These are phyloP conservation scores for Salvia splendens DNA, from an alignment of 257 asterid species.

Conservation along the genomic window DNA sequence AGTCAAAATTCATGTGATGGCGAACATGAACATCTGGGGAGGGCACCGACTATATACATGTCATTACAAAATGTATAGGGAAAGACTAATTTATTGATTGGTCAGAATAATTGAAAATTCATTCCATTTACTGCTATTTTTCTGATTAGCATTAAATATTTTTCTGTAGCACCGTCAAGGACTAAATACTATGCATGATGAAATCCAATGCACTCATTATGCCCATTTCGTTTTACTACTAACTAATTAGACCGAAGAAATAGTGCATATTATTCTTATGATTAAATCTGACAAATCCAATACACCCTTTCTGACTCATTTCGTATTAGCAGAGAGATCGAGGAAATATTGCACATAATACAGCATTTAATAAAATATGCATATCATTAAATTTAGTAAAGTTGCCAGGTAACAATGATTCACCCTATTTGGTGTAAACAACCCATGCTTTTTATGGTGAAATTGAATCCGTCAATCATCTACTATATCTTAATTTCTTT, in stretches of 20 bases:
- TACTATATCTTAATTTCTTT: not conserved
- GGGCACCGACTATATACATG: constrained; percentile 5
- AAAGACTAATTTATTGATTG: constrained; percentile 13
- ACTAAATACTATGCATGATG: constrained; percentile 2
- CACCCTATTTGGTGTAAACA: no score
- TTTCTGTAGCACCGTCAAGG: constrained; percentile 39
- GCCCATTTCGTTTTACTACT: not conserved
- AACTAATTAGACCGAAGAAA: not conserved
- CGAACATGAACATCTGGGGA: constrained; percentile 19
- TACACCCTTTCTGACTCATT: no score
- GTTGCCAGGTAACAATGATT: no score
- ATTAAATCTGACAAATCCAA: no score
- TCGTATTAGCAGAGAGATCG: no score
- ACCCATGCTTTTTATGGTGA: no score
- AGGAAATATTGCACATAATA: no score
- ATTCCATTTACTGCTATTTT: not conserved
- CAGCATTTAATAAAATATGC: no score
- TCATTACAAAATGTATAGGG: not conserved
- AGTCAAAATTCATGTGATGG: constrained; percentile 40
- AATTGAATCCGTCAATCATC: not conserved
- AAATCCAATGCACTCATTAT: not conserved
- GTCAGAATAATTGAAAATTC: not conserved
- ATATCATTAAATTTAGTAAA: no score
- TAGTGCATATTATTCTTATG: not conserved
- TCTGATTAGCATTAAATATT: constrained; percentile 20